phyloP scores from a whole-genome alignment of 1,284 basidiomycete species.

The Phylloporus sp. region DNA sequence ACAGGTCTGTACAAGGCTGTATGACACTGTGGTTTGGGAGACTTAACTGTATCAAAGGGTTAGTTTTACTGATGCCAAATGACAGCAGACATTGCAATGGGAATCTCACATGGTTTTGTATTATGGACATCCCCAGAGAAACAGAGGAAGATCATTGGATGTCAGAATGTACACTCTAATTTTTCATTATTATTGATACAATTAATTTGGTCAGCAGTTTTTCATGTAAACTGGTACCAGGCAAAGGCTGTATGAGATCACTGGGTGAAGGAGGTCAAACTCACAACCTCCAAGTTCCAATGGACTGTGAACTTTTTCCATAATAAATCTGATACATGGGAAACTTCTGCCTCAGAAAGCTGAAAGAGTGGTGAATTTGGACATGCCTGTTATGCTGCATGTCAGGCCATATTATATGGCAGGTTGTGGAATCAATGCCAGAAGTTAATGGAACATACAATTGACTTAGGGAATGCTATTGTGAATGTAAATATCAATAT shows the following conservation, averaged over 20 bases:
- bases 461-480: too few relatives aligned
- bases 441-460: too few relatives aligned
- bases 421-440: neutral
- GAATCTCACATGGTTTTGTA: constrained; percentile 3
- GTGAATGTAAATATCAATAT: too few relatives aligned
- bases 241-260: neutral
- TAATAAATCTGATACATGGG: neutral
- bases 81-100: neutral
- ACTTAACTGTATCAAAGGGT: too few relatives aligned
- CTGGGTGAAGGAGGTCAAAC: neutral
- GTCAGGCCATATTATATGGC: neutral
- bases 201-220: neutral
- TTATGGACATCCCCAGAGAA: neutral
- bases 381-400: neutral
- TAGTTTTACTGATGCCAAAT: neutral
- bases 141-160: constrained; percentile 3
- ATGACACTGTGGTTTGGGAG: too few relatives aligned
- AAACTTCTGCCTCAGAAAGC: too few relatives aligned
- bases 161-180: neutral
- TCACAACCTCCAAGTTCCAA: neutral
- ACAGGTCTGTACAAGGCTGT: too few relatives aligned
- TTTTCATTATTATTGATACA: too few relatives aligned
- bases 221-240: neutral
- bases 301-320: neutral
- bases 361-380: neutral